phyloP scores from a whole-genome alignment of 2,329 filamentous ascomycete species.

The Monilinia polystroma region DNA sequence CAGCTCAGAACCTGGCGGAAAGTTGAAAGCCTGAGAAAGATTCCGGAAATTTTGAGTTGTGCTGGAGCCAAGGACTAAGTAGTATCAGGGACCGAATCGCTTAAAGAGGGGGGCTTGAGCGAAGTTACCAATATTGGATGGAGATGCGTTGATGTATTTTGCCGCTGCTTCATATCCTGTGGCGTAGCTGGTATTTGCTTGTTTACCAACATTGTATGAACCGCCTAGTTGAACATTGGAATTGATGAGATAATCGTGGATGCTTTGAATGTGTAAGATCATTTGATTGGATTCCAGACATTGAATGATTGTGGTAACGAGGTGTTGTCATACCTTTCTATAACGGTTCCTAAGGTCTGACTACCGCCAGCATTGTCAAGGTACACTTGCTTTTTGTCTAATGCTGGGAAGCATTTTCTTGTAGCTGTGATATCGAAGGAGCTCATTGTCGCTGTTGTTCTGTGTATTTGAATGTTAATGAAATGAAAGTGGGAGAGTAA shows the following conservation, averaged over 20 bases:
- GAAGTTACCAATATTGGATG: slow-evolving; percentile 60
- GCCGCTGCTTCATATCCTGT: slow-evolving; percentile 65
- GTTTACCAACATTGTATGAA: slow-evolving; percentile 60
- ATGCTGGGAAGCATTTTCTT: slow-evolving; percentile 65
- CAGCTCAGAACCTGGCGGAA: slow-evolving; percentile 61
- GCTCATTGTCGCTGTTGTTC: slow-evolving; percentile 29
- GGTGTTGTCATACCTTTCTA: slow-evolving; percentile 54
- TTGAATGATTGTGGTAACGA: neutral
- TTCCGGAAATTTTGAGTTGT: slow-evolving; percentile 78
- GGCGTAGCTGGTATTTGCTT: slow-evolving; percentile 58
- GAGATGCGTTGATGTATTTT: slow-evolving; percentile 65
- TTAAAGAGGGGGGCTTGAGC: neutral
- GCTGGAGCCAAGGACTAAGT: slow-evolving; percentile 66
- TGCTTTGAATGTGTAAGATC: slow-evolving; percentile 44
- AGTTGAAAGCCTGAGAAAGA: slow-evolving; percentile 55
- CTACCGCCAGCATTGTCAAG: slow-evolving; percentile 79
- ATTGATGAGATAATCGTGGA: slow-evolving; percentile 63
- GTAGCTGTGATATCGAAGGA: slow-evolving; percentile 55
- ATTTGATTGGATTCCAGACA: neutral
- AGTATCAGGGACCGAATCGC: slow-evolving; percentile 2
- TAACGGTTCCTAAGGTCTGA: slow-evolving; percentile 65
- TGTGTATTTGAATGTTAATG: neutral
- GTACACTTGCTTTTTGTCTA: slow-evolving; percentile 65
- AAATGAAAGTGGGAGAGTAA: neutral
- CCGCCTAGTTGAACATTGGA: slow-evolving; percentile 77